Evolutionary conservation across 148 eudicot species (phyloP), one percentile per base, ranked within the genome.

Genomic region (Chenopodium quinoa): DNA sequence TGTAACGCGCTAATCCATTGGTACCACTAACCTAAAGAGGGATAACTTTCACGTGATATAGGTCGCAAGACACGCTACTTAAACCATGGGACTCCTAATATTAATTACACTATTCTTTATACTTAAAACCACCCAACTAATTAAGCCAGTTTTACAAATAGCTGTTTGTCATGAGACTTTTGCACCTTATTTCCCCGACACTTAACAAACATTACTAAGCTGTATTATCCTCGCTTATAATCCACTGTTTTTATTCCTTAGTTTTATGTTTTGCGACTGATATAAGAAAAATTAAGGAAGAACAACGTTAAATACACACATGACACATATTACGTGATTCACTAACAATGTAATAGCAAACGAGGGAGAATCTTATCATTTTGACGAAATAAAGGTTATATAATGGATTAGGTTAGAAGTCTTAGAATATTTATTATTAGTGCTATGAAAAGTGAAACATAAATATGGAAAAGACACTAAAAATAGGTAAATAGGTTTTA

Each of bases 131-230:
- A 11, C 12, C 54, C 54, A 50, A 50, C 16, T 12, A 50, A 50
- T 13, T 50, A 50, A 9, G 63, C 73, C 54, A 72, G 64, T 50
- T 47, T 83, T 66, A 48, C 70, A 34, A 56, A 17, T 29, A 64
- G 65, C 79, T 66, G 83, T 54, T 37, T 48, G n/a, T 63, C 3
- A 11, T 63, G 4, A 6, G 32, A 2, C 23, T 73, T 78, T 22
- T 75, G 58, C 68, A 29, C 82, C 64, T 79, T 58, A 73, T 65
- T 74, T 83, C 77, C 82, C 82, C 85, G 78, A 83, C 82, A 83
- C 73, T 34, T 56, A 19, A 74, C 34, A 74, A 37, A 73, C 82
- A 74, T 23, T 5, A 65, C 75, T 54, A 40, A n/a, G 71, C 69
- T 68, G 75, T 58, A 71, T 8, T 79, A 25, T 71, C 46, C 73